Evolutionary conservation across 805 yeast species (phyloP), one percentile per base, ranked within the genome.

Genomic region (Metschnikowia koreensis): DNA sequence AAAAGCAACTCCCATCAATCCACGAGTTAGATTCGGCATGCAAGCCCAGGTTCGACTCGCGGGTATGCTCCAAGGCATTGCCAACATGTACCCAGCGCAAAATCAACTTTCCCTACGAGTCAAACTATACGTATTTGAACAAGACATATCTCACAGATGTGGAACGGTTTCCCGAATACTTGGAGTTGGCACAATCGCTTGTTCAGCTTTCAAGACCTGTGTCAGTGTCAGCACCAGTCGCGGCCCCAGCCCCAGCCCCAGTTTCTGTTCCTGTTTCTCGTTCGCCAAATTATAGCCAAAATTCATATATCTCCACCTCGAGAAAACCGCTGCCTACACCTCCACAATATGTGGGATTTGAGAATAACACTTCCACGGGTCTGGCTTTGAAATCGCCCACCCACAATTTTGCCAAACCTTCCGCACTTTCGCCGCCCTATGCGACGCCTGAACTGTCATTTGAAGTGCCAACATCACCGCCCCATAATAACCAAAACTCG

Each of bases 31-130:
- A 44, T 27, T 44, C 37, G 31, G 43, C 41, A 13, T 48, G 54
- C 38, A 70, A 66, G 48, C 79, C 79, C 17, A 58, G 61, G 22
- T 73, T 74, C 52, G 73, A 71, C 56, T 68, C 77, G 5, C 67
- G 71, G 28, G 68, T 74, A 26, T 61, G 69, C 47, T 56, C 66
- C 44, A 69, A 69, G 47, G 57, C 58, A 15, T 51, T 59, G 29
- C 62, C 59, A 27, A 43, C 52, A 33, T 47, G 50, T 17, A 41
- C 55, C 11, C 74, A 69, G 53, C 63, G 70, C 47, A 73, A 73
- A 55, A 70, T 74, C 51, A 76, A 79, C 60, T 80, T 78, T 60
- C 84, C 84, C 4, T 80, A 75, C 63, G 80, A 79, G 56, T 75
- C 77, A 27, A 79, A 80, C 58, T 79, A 80, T 60, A 74, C 81